Evolutionary conservation across 2,329 filamentous ascomycete genomes (phyloP), one percentile per base, ranked within the genome.

Genomic region (Gnomoniopsis smithogilvyi): DNA sequence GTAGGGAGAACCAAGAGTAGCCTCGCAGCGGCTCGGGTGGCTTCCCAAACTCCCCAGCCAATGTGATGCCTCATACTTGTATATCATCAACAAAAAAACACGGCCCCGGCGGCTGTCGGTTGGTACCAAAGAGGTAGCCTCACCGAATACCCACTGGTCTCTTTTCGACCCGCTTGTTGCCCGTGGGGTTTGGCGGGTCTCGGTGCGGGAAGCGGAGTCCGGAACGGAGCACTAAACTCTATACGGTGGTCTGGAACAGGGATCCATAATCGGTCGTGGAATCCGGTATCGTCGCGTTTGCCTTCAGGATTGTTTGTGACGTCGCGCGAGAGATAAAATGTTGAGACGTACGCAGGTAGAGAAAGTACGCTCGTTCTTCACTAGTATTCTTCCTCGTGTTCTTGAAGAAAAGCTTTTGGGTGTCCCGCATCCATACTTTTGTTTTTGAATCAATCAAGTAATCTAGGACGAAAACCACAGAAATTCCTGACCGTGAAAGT

Each of bases 231-330:
- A 47, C 57, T 56, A 61, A 50, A 26, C 60, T 34, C 30, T 26
- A 53, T 43, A 7, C 21, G 34, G 49, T 12, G 8, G 30, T 38
- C 34, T 45, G 45, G 7, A 8, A 24, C 53, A 24, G 57, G 56
- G 36, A 46, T 51, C 17, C 21, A 50, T 38, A 12, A 41, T 43
- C 47, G 24, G 36, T 17, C 48, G 30, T 36, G 41, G 45, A 46
- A 49, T 15, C 60, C 60, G 56, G 47, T 60, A 60, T 62, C 60
- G 60, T 60, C 30, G 21, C 34, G 36, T 43, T 26, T 43, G 34
- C 33, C 38, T 12, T 30, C 26, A 26, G 46, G 33, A 49, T 26
- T 43, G 46, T 12, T 49, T 52, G 50, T 61, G 49, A 41, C 60
- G 60, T 60, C 45, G 49, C 15, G n/a, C 45, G 47, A 54, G 45